Evolutionary conservation across 163 green algal species (phyloP).

Genomic region (Volvox carteri): DNA sequence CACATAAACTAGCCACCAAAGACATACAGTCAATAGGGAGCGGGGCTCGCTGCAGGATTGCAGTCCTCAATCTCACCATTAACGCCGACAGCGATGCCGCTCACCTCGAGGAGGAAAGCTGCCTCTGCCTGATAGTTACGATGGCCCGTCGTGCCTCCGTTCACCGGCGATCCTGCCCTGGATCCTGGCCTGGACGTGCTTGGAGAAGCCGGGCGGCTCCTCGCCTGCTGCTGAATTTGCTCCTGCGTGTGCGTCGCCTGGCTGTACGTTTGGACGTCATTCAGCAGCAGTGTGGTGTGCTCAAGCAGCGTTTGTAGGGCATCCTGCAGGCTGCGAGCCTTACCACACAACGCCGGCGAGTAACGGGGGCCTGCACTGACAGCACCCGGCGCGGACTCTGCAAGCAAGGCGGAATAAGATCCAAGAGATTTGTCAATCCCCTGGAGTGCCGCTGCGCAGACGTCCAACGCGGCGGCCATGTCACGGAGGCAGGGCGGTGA

Average conservation of each 20-base stretch:
- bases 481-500: slow-evolving; percentile 5
- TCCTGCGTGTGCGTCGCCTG: slow-evolving; percentile 13
- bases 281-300: slow-evolving; percentile 49
- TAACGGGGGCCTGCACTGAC: neutral
- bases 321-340: slow-evolving; percentile 59
- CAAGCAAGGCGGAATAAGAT: slow-evolving; percentile 6
- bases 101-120: slow-evolving; percentile 20
- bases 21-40: too few relatives aligned
- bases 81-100: too few relatives aligned
- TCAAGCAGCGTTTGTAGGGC: slow-evolving; percentile 52
- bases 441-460: slow-evolving; percentile 13
- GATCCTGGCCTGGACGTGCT: neutral
- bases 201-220: neutral
- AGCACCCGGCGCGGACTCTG: neutral
- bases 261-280: slow-evolving; percentile 42
- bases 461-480: slow-evolving; percentile 45
- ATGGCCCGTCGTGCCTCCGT: neutral
- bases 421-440: neutral
- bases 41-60: too few relatives aligned
- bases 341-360: slow-evolving; percentile 41
- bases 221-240: neutral
- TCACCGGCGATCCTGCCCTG: neutral
- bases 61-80: too few relatives aligned
- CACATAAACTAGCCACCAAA: too few relatives aligned
- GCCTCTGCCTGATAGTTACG: slow-evolving; percentile 27